Conservation (phyloP, 768 basidiomycete genomes). For the Tylopilus balloui region DNA sequence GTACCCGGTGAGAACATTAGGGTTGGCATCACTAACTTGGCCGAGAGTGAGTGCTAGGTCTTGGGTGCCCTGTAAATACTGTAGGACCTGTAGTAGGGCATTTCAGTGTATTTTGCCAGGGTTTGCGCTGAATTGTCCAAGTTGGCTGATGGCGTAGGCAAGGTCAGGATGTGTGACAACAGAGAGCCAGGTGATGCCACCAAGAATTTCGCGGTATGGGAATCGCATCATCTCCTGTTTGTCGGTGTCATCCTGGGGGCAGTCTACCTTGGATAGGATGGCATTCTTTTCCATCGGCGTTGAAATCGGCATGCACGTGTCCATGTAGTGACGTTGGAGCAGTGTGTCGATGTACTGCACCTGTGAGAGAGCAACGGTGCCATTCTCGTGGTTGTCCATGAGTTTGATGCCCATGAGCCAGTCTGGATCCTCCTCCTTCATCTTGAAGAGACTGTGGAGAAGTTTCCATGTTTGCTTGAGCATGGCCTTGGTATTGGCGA, state of each 20-base stretch:
- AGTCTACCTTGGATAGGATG: neutral
- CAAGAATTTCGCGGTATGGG: neutral
- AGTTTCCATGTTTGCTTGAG: too few species aligned
- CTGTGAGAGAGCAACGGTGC: too few species aligned
- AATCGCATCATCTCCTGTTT: neutral
- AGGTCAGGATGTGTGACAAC: neutral
- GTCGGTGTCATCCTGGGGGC: neutral
- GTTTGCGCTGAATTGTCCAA: neutral
- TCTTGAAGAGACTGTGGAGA: too few species aligned
- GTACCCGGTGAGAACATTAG: neutral
- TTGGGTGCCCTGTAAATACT: neutral
- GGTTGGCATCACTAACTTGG: neutral
- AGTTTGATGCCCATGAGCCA: too few species aligned
- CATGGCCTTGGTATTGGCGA: too few species aligned
- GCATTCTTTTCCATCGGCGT: too few species aligned
- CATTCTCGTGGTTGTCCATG: too few species aligned
- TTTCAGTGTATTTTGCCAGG: neutral
- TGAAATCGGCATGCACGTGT: neutral
- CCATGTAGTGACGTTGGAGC: neutral
- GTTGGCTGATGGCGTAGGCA: neutral
- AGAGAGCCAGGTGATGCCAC: neutral
- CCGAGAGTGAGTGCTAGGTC: neutral
- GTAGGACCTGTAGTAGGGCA: neutral
- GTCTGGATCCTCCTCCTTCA: neutral
- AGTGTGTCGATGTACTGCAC: too few species aligned